phyloP scores from a whole-genome alignment of 2,329 filamentous ascomycete genomes.

The Pseudogymnoascus sp. region DNA sequence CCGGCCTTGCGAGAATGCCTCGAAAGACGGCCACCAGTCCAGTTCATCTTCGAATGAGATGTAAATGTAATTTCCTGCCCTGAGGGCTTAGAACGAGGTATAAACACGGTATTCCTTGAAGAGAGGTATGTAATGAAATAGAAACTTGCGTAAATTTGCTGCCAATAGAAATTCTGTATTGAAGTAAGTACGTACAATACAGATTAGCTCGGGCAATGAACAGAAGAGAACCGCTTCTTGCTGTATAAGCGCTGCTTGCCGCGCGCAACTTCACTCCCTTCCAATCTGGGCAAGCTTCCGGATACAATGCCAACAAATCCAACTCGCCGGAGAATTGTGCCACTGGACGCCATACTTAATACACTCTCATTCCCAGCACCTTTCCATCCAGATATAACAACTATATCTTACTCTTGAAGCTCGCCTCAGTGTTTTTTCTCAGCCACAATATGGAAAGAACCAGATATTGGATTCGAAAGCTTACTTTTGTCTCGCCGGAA shows the following conservation, averaged over 20 bases:
- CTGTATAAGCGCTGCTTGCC: neutral
- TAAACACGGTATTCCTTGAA: neutral
- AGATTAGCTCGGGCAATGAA: neutral
- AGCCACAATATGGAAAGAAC: neutral
- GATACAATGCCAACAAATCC: neutral
- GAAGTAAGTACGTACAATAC: neutral
- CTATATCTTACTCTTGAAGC: neutral
- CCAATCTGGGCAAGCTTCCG: neutral
- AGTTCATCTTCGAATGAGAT: conserved; percentile 35
- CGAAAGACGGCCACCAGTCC: conserved; percentile 40
- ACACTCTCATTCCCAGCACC: neutral
- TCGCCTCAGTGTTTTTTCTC: neutral
- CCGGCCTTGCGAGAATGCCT: conserved; percentile 33
- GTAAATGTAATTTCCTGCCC: neutral
- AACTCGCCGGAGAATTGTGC: neutral
- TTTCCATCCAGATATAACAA: neutral
- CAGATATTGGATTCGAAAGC: neutral
- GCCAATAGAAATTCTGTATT: neutral
- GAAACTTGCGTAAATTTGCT: neutral
- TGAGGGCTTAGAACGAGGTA: neutral
- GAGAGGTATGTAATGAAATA: neutral
- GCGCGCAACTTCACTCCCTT: neutral
- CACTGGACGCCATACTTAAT: neutral
- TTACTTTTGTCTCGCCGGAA: neutral
- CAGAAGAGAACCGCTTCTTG: neutral